These are phyloP conservation scores for Cytidiella melzeri DNA, from an alignment of 768 basidiomycete species.

Conservation along the genomic window DNA sequence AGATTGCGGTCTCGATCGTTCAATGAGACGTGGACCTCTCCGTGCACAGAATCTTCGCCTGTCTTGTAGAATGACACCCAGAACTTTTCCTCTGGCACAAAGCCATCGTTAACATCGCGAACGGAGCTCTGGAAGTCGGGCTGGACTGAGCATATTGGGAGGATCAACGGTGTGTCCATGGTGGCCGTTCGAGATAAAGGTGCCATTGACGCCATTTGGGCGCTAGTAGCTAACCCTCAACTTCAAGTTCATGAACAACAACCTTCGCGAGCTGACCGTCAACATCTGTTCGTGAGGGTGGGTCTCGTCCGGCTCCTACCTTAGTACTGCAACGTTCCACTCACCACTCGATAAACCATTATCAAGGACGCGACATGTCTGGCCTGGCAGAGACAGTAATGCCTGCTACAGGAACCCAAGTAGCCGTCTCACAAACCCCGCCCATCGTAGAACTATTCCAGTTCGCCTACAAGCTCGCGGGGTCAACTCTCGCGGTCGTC, in stretches of 20 bases:
- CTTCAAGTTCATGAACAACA: not conserved
- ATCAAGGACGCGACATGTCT: not conserved
- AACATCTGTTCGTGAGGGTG: not conserved
- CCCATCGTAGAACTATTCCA: constrained; percentile 11
- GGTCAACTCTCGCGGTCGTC: not conserved
- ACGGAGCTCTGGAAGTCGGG: constrained; percentile 54
- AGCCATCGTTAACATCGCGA: constrained; percentile 54
- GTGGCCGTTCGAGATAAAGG: not conserved
- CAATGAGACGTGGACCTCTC: constrained; percentile 48
- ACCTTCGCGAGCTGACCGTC: not conserved
- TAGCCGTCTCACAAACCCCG: not conserved
- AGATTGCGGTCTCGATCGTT: constrained; percentile 48
- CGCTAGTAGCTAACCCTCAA: not conserved
- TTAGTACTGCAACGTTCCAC: not conserved
- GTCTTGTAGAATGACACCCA: constrained; percentile 72
- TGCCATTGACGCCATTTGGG: not conserved
- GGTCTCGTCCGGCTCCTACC: not conserved
- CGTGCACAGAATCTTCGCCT: constrained; percentile 52
- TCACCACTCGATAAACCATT: too few species aligned
- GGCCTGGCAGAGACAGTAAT: not conserved
- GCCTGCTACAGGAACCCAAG: not conserved
- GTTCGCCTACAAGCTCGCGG: not conserved
- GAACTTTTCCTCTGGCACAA: constrained; percentile 52
- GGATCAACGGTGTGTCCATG: constrained; percentile 11
- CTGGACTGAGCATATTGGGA: constrained; percentile 56